Evolutionary conservation across 1,284 basidiomycete species (phyloP), one percentile per base, ranked within the genome.

Genomic region (Spongispora temasekensis): DNA sequence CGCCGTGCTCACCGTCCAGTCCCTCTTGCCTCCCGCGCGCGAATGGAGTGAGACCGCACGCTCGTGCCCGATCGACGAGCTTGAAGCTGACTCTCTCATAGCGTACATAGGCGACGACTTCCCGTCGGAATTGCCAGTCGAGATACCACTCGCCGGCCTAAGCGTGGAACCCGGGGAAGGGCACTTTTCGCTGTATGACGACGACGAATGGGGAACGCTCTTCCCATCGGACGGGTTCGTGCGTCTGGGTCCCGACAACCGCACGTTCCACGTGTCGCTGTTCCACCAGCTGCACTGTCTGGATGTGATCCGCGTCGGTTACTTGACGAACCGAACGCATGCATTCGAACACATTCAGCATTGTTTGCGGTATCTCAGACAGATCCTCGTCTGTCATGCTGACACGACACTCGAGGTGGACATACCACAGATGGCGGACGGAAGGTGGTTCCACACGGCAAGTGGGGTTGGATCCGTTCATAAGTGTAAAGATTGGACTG

Each of bases 401-500:
- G 77, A 81, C 57, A 71, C 74, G 48, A 80, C 79, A 30, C 66
- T 80, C 25, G 78, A 80, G 63, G 67, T 63, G 15, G 73, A 75
- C 57, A 68, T 71, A 59, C 73, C 64, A 4, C 71, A 65, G 60
- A 61, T 65, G 55, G 59, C 35, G 40, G 64, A 64, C 52, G 72
- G 62, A n/a, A 62, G n/a, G 61, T 72, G 63, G 72, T 65, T 58
- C 13, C 65, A 72, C 53, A 60, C 73, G 53, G 65, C 61, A 10
- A 66, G 69, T 5, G 71, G 75, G 1, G 64, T 71, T n/a, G 76
- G 75, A 23, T 66, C 71, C 0, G 67, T 74, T 19, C 76, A 76
- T 51, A 61, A 60, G 25, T 80, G 78, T 55, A 71, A 64, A 50
- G 77, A 80, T 51, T 80, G 79, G 78, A 70, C 68, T 21, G 64